Percentiles rank a stretch among this genome's conserved stretches.
These are phyloP conservation scores for Fusarium sp. DNA, from an alignment of 2,329 filamentous ascomycete genomes.

Conservation along the genomic window DNA sequence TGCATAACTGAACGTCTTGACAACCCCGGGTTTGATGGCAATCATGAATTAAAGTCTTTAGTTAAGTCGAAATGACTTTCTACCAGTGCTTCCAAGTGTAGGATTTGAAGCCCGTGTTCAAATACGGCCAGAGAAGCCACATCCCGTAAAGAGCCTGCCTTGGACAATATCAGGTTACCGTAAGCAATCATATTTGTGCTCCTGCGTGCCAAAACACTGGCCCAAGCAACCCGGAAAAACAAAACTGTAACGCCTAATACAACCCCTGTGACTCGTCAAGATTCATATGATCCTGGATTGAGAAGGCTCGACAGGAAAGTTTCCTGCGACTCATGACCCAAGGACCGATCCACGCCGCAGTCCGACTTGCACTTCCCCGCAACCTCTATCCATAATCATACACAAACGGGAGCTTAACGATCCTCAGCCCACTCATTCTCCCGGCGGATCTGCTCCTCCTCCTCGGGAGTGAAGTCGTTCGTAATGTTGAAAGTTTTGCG, in stretches of 20 bases:
- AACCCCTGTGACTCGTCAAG: constrained; percentile 22
- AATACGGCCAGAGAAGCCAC: constrained; percentile 7
- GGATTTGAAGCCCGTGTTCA: constrained; percentile 12
- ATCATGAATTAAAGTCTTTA: constrained; percentile 6
- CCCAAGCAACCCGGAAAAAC: constrained; percentile 33
- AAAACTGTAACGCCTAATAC: constrained; percentile 39
- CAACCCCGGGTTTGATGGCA: neutral
- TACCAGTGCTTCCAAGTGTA: neutral
- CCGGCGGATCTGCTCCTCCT: constrained; percentile 95
- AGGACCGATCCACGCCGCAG: neutral
- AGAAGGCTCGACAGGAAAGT: neutral
- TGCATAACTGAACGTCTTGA: neutral
- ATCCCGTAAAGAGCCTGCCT: constrained; percentile 5
- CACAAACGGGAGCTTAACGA: constrained; percentile 57
- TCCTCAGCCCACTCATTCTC: constrained; percentile 95
- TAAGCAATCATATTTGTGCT: constrained; percentile 11
- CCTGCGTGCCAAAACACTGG: constrained; percentile 29
- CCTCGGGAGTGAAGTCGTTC: constrained; percentile 98
- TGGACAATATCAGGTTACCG: neutral
- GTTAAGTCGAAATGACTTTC: neutral
- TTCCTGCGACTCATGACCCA: neutral
- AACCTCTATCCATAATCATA: neutral
- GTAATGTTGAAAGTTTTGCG: constrained; percentile 99
- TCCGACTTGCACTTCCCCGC: neutral
- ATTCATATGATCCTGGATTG: constrained; percentile 2